These are phyloP conservation scores for Withania somnifera DNA, from an alignment of 305 asterid genomes.

Conservation along the genomic window DNA sequence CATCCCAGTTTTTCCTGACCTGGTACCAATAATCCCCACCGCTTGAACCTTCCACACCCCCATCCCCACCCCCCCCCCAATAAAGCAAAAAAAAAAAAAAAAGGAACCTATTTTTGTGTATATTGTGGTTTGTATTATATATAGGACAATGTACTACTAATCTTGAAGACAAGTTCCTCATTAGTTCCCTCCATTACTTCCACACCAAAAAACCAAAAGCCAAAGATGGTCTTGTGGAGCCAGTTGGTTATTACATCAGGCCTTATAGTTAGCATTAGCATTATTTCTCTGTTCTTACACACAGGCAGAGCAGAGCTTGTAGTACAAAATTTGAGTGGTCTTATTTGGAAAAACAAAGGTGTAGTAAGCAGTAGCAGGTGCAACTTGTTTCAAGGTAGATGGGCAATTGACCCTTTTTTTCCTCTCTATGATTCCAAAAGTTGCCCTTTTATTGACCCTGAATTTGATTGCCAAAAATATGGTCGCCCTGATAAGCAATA, in stretches of 20 bases:
- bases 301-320: background rate
- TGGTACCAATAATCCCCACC: no score
- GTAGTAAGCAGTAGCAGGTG: conserved; percentile 9
- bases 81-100: background rate
- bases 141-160: background rate
- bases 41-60: no score
- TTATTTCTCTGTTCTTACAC: conserved; percentile 6
- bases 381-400: conserved; percentile 49
- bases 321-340: background rate
- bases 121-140: background rate
- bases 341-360: background rate
- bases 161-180: background rate
- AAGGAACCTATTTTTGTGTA: background rate
- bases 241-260: background rate
- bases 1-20: no score
- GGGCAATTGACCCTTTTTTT: conserved; percentile 37
- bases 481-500: conserved; percentile 54
- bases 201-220: conserved; percentile 2
- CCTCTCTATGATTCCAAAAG: conserved; percentile 41
- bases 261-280: background rate
- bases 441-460: conserved; percentile 49
- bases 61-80: background rate
- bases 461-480: conserved; percentile 52
- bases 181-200: conserved; percentile 9
- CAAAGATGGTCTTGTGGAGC: conserved; percentile 12